Conservation (phyloP, 169 alveolate genomes). For the Cryptosporidium ubiquitum region DNA sequence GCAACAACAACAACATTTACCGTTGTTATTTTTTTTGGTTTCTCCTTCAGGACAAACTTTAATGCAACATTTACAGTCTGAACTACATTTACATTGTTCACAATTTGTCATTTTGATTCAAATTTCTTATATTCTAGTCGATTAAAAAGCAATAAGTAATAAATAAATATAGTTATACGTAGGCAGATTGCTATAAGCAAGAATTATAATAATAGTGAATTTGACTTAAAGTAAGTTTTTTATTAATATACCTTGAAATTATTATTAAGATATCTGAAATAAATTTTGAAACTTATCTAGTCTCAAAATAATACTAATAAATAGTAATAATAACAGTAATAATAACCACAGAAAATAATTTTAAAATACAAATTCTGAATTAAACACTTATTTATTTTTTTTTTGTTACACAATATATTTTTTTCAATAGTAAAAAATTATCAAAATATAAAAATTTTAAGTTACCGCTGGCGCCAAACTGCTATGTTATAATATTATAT, state of each 20-base stretch:
- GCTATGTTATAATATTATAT: background rate
- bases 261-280: too few relatives aligned
- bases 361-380: too few relatives aligned
- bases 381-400: background rate
- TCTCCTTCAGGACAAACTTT: background rate
- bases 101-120: background rate
- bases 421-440: background rate
- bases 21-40: background rate
- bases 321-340: background rate
- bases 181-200: background rate
- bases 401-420: background rate
- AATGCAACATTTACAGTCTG: slow-evolving; percentile 5
- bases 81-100: slow-evolving; percentile 6
- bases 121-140: background rate
- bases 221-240: background rate
- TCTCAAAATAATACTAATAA: background rate
- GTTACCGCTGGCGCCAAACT: background rate
- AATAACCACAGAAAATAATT: background rate
- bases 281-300: background rate
- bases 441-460: background rate
- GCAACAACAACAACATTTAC: background rate
- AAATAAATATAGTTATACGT: background rate
- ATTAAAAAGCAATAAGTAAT: background rate
- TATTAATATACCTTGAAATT: background rate
- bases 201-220: background rate